phyloP scores from a whole-genome alignment of 768 basidiomycete genomes.

The Collybiopsis confluens region DNA sequence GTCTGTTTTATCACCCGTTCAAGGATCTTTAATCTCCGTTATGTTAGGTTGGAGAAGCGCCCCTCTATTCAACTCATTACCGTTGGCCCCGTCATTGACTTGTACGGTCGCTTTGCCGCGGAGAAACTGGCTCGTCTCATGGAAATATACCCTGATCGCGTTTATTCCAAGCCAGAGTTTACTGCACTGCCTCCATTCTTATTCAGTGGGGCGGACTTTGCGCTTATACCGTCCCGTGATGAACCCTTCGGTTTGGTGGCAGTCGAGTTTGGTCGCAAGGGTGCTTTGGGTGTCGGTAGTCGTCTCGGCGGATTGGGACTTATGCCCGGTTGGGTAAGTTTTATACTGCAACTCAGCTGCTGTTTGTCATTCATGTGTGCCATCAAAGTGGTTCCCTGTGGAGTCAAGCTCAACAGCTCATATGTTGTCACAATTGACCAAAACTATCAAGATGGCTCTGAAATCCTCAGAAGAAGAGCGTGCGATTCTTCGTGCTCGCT shows the following conservation, averaged over 20 bases:
- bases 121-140: conserved; percentile 91
- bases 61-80: conserved; percentile 82
- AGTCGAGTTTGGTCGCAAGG: conserved; percentile 95
- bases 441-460: conserved; percentile 92
- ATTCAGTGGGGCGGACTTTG: conserved; percentile 94
- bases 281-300: conserved; percentile 92
- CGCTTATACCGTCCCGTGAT: conserved; percentile 92
- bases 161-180: conserved; percentile 96
- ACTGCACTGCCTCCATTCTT: conserved; percentile 92
- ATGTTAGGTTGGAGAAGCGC: conserved; percentile 72
- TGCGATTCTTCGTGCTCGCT: conserved; percentile 88
- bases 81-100: conserved; percentile 92
- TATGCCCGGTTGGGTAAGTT: conserved; percentile 95
- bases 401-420: conserved; percentile 91
- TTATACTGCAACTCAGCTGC: not conserved
- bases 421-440: conserved; percentile 92
- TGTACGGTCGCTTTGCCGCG: conserved; percentile 93
- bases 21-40: conserved; percentile 6
- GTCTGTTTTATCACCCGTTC: conserved; percentile 3
- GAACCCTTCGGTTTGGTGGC: conserved; percentile 96
- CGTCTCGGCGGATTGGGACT: conserved; percentile 92
- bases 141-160: conserved; percentile 93
- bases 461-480: conserved; percentile 91
- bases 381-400: conserved; percentile 88
- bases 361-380: not conserved